These are phyloP conservation scores for Saksenaea oblongispora DNA, from an alignment of 371 early-diverging fungal genomes.

Conservation along the genomic window DNA sequence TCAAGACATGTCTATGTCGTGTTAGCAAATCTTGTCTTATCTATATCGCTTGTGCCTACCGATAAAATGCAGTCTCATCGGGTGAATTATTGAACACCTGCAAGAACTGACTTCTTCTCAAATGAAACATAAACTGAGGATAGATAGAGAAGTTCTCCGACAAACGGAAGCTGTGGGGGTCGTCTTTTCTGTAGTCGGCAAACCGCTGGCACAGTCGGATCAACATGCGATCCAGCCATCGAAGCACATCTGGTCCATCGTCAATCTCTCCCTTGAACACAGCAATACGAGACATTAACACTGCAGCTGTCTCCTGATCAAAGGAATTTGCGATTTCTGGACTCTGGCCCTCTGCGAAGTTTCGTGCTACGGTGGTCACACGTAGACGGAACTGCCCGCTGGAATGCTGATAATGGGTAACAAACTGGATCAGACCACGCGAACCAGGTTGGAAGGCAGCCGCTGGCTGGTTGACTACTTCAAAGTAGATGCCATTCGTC, in stretches of 20 bases:
- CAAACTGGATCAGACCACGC: constrained; percentile 92
- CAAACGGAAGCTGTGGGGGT: constrained; percentile 92
- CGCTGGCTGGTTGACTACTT: constrained; percentile 87
- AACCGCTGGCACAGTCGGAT: constrained; percentile 98
- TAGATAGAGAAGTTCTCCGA: constrained; percentile 96
- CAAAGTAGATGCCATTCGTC: constrained; percentile 92
- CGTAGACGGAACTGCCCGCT: constrained; percentile 89
- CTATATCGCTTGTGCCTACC: constrained; percentile 30
- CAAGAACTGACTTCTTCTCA: constrained; percentile 97
- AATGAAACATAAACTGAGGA: constrained; percentile 99
- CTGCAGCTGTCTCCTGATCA: constrained; percentile 99
- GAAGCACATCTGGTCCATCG: constrained; percentile 97
- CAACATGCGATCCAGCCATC: constrained; percentile 99
- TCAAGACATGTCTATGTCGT: constrained; percentile 78
- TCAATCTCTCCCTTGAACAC: constrained; percentile 97
- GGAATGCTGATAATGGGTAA: constrained; percentile 95
- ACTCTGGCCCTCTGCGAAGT: constrained; percentile 87
- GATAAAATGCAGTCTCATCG: constrained; percentile 98
- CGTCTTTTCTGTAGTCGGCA: constrained; percentile 96
- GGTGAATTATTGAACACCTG: constrained; percentile 99
- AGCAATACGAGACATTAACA: constrained; percentile 98
- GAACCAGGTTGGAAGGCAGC: constrained; percentile 85
- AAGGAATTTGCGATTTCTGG: constrained; percentile 92
- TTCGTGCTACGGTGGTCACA: constrained; percentile 95
- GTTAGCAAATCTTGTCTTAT: constrained; percentile 9